phyloP scores from a whole-genome alignment of 352 stramenopile genomes.

The Lagenidium sp. region DNA sequence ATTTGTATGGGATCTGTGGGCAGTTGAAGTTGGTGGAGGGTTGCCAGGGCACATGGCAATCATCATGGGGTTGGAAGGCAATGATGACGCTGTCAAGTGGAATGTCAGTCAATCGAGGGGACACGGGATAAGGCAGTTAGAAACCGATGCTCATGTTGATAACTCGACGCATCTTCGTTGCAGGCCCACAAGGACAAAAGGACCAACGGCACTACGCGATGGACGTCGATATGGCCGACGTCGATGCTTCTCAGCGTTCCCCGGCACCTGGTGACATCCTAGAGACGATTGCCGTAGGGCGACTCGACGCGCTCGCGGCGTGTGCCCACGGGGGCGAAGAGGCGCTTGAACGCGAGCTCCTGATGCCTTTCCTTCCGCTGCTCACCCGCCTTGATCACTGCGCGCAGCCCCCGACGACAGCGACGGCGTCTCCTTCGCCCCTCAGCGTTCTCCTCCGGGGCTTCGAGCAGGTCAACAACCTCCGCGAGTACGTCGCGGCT shows the following conservation, averaged over 20 bases:
- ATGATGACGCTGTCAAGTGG: too few relatives aligned
- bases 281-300: neutral
- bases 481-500: slow-evolving; percentile 29
- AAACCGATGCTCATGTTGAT: too few relatives aligned
- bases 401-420: neutral
- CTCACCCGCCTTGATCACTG: slow-evolving; percentile 32
- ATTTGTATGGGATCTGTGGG: too few relatives aligned
- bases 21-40: too few relatives aligned
- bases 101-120: too few relatives aligned
- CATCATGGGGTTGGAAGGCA: too few relatives aligned
- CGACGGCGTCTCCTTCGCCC: neutral
- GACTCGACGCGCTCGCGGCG: neutral
- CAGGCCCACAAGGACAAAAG: slow-evolving; percentile 2
- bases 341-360: too few relatives aligned
- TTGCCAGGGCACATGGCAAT: too few relatives aligned
- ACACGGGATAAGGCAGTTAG: too few relatives aligned
- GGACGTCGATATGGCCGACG: slow-evolving; percentile 13
- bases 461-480: slow-evolving; percentile 28
- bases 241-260: neutral
- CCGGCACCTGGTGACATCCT: neutral
- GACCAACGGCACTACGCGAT: too few relatives aligned
- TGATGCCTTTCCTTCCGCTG: slow-evolving; percentile 41
- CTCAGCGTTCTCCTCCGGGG: slow-evolving; percentile 14
- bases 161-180: neutral
- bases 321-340: too few relatives aligned